These are phyloP conservation scores for Sphagnum tenellum DNA, from an alignment of 225 moss, liverwort and hornwort species.

Conservation along the genomic window DNA sequence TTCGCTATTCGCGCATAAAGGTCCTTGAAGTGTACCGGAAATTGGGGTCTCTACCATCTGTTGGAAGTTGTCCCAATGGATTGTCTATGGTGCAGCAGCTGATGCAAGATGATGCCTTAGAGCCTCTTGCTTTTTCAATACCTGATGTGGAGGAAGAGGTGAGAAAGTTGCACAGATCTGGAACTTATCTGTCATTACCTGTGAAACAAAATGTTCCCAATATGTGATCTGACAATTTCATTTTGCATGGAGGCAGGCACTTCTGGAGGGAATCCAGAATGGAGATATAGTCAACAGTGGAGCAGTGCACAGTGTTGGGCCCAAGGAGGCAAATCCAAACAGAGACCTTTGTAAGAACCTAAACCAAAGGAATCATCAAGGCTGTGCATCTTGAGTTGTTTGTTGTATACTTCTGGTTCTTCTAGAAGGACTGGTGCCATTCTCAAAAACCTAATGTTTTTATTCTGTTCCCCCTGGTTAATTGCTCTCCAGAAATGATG, in stretches of 20 bases:
- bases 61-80: slow-evolving; percentile 34
- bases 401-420: too few species aligned
- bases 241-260: slow-evolving; percentile 19
- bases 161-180: neutral
- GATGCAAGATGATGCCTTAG: slow-evolving; percentile 33
- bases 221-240: neutral
- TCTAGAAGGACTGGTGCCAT: too few species aligned
- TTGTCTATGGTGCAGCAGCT: slow-evolving; percentile 46
- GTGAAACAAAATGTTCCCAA: too few species aligned
- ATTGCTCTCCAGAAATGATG: too few species aligned
- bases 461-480: too few species aligned
- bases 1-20: slow-evolving; percentile 45
- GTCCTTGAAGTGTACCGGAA: slow-evolving; percentile 52
- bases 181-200: too few species aligned
- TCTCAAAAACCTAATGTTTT: too few species aligned
- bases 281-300: slow-evolving; percentile 54
- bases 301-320: slow-evolving; percentile 30
- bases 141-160: slow-evolving; percentile 63
- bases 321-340: slow-evolving; percentile 22
- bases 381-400: slow-evolving; percentile 14
- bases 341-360: slow-evolving; percentile 32
- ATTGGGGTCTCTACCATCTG: slow-evolving; percentile 17
- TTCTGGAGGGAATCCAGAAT: slow-evolving; percentile 51
- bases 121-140: slow-evolving; percentile 50
- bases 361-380: slow-evolving; percentile 34